Evolutionary conservation across 2,329 filamentous ascomycete species (phyloP), one percentile per base, ranked within the genome.

Genomic region (Cladophialophora psammophila): DNA sequence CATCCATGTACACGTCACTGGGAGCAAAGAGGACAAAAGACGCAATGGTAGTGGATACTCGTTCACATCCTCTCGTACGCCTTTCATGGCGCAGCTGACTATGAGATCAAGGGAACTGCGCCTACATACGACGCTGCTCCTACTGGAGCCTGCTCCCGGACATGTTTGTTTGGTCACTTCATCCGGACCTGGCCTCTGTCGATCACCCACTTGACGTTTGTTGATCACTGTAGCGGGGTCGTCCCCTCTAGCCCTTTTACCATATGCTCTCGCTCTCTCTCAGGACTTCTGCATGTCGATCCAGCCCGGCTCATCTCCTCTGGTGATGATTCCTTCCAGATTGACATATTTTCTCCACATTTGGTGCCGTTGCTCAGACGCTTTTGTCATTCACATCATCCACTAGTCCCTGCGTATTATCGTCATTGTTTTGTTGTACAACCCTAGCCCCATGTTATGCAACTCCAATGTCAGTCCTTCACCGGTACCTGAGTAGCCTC

Each of bases 111-210:
- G 18, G 18, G 18, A 50, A 50, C 20, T 26, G 18, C 7, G 10
- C 18, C 26, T 26, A 2, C 18, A 18, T 50, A 50, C 18, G 8
- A 26, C 7, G 45, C 45, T 50, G 45, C 45, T 50, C 18, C 45
- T 3, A 10, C 45, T 50, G 18, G 45, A 50, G 45, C 8, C 8
- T 9, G n/a, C 18, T 26, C 45, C 45, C 45, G 45, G 45, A 20
- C 20, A 48, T 56, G 34, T 48, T 18, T 54, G 7, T 50, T 7
- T 50, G 2, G 34, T 60, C 60, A 61, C 61, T 53, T 60, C 50
- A 57, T 54, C 50, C 38, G 48, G 52, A 20, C 36, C 61, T 57
- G 31, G 61, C 38, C 35, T 67, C 52, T 60, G 66, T 60, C 59
- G 66, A 65, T 65, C 63, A 48, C 31, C 32, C 10, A 56, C 63